Conservation (phyloP, 1,284 basidiomycete species). For the Cystobasidiaceae sp. region DNA sequence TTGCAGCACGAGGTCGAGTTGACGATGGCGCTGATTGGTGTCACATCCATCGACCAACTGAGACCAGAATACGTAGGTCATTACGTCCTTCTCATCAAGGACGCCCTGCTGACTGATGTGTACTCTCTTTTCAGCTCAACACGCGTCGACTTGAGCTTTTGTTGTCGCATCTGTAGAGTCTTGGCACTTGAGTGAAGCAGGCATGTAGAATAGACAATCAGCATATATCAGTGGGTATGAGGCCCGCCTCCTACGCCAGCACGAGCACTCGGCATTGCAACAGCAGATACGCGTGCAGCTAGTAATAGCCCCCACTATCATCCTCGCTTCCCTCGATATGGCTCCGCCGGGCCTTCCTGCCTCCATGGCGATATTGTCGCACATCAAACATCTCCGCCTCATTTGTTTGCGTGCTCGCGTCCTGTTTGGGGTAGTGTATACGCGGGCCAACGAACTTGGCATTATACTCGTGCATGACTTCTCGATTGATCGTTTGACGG, state of each 20-base stretch:
- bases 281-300: too few relatives aligned
- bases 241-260: too few relatives aligned
- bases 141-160: too few relatives aligned
- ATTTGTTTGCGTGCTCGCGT: conserved; percentile 11
- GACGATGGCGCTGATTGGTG: neutral
- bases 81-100: neutral
- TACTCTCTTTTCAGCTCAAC: neutral
- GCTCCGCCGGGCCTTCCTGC: too few relatives aligned
- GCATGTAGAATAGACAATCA: too few relatives aligned
- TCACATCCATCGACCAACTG: neutral
- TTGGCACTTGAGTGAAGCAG: too few relatives aligned
- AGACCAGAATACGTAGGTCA: neutral
- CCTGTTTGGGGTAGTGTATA: conserved; percentile 13
- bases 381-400: conserved; percentile 18
- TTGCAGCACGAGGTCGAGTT: conserved; percentile 7
- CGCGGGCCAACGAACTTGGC: conserved; percentile 52
- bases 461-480: conserved; percentile 82
- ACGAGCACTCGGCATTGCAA: too few relatives aligned
- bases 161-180: too few relatives aligned
- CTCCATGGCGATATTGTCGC: neutral
- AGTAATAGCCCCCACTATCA: too few relatives aligned
- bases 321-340: neutral
- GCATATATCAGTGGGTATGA: too few relatives aligned
- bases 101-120: neutral
- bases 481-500: conserved; percentile 65